phyloP scores from a whole-genome alignment of 495 filamentous ascomycete genomes.

The Viridothelium virens region DNA sequence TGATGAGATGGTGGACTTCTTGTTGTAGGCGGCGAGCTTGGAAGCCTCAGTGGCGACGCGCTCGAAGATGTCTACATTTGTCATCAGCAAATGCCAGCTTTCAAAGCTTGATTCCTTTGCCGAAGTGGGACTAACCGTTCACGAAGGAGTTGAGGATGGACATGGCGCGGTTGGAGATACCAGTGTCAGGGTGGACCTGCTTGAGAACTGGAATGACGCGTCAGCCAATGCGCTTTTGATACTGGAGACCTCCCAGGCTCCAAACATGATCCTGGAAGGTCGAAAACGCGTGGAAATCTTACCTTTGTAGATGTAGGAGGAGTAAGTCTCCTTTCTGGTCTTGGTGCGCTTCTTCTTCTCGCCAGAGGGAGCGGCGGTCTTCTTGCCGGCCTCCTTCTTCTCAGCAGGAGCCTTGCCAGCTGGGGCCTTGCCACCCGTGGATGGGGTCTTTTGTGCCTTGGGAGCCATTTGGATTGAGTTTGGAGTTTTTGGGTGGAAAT shows the following conservation, averaged over 20 bases:
- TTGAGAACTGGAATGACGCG: conserved; percentile 71
- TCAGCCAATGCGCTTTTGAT: conserved; percentile 28
- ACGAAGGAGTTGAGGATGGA: conserved; percentile 99
- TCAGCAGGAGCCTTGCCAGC: conserved; percentile 83
- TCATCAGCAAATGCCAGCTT: conserved; percentile 22
- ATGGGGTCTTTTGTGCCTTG: conserved; percentile 80
- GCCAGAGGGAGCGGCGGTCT: conserved; percentile 81
- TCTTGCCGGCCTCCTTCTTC: conserved; percentile 99
- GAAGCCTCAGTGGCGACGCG: conserved; percentile 97
- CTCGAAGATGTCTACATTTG: conserved; percentile 88
- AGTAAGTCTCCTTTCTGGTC: conserved; percentile 99
- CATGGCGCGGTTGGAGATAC: conserved; percentile 99
- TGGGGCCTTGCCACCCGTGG: conserved; percentile 92
- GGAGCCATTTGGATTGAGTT: conserved; percentile 24
- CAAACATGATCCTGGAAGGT: conserved; percentile 22
- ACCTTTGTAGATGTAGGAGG: conserved; percentile 99
- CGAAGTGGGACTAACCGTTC: conserved; percentile 63
- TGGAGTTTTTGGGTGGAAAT: conserved; percentile 13
- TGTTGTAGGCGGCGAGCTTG: conserved; percentile 99
- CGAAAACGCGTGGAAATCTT: conserved; percentile 32
- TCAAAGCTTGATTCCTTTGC: conserved; percentile 7
- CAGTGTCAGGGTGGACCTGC: conserved; percentile 99
- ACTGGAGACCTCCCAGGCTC: conserved; percentile 10
- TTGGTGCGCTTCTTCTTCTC: conserved; percentile 99
- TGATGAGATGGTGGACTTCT: conserved; percentile 99